A percentile compares a stretch with the other conserved stretches of the same genome.
Evolutionary conservation across 2,329 filamentous ascomycete genomes (phyloP).

Genomic region (Penicillium palitans): DNA sequence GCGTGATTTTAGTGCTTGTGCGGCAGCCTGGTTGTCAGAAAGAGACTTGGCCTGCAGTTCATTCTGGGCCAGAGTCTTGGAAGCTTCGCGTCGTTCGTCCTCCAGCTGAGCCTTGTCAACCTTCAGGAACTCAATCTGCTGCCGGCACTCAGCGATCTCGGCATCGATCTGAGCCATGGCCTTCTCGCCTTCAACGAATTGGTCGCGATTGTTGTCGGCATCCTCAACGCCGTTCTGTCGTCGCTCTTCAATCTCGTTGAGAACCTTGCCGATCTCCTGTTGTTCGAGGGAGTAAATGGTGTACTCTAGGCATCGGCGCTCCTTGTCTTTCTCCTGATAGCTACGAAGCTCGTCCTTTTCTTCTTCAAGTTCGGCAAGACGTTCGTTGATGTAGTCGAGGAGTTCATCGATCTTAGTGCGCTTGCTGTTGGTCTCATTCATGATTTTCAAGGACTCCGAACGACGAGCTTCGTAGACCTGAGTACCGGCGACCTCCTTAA

Average conservation of each 20-base stretch:
- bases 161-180: slow-evolving; percentile 73
- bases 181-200: slow-evolving; percentile 76
- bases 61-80: slow-evolving; percentile 76
- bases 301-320: slow-evolving; percentile 89
- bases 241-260: slow-evolving; percentile 80
- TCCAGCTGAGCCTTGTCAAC: slow-evolving; percentile 86
- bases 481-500: slow-evolving; percentile 98
- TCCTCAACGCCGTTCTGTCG: slow-evolving; percentile 80
- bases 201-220: slow-evolving; percentile 75
- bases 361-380: slow-evolving; percentile 85
- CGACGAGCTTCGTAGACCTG: slow-evolving; percentile 94
- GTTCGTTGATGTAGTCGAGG: slow-evolving; percentile 86
- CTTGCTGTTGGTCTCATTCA: slow-evolving; percentile 95
- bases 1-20: slow-evolving; percentile 69
- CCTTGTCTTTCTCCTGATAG: slow-evolving; percentile 92
- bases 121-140: slow-evolving; percentile 79
- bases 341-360: slow-evolving; percentile 94
- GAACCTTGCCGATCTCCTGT: slow-evolving; percentile 69
- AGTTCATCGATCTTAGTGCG: slow-evolving; percentile 91
- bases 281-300: slow-evolving; percentile 92
- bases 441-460: slow-evolving; percentile 90
- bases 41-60: slow-evolving; percentile 83
- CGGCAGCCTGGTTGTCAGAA: slow-evolving; percentile 75
- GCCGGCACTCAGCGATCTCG: slow-evolving; percentile 75
- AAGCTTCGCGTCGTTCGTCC: slow-evolving; percentile 80